phyloP scores from a whole-genome alignment of 169 alveolate genomes.

The Cryptosporidium canis region DNA sequence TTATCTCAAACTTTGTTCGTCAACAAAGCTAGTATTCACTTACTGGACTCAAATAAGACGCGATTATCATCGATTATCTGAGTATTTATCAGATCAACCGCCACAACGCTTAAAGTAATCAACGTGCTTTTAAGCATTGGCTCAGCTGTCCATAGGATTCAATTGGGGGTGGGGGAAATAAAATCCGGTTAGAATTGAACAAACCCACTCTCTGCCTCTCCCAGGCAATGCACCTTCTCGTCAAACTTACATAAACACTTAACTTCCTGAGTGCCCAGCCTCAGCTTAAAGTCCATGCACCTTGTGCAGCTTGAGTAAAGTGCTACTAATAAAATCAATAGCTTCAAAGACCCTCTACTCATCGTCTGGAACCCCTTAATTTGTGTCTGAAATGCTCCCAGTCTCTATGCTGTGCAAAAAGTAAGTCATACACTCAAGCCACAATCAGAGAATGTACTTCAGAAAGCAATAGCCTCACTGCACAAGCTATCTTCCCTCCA shows the following conservation, averaged over 20 bases:
- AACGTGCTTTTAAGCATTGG: conserved; percentile 43
- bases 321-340: not conserved
- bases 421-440: not conserved
- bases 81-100: not conserved
- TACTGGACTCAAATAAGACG: conserved; percentile 31
- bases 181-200: not conserved
- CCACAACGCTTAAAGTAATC: not conserved
- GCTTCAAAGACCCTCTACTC: not conserved
- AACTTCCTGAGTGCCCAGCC: conserved; percentile 1
- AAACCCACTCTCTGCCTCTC: not conserved
- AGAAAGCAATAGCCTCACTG: not conserved
- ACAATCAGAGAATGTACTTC: not conserved
- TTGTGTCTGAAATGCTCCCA: not conserved
- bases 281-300: conserved; percentile 34
- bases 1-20: not conserved
- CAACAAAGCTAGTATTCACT: not conserved
- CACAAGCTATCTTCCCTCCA: not conserved
- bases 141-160: conserved; percentile 45
- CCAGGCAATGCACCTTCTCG: no score
- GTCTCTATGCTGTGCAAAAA: no score
- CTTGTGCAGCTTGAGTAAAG: not conserved
- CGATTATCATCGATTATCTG: conserved; percentile 5
- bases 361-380: not conserved
- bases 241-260: conserved; percentile 22
- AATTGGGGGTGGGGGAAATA: not conserved